phyloP scores from a whole-genome alignment of 306 rosid species.

The Rosa lucieae region DNA sequence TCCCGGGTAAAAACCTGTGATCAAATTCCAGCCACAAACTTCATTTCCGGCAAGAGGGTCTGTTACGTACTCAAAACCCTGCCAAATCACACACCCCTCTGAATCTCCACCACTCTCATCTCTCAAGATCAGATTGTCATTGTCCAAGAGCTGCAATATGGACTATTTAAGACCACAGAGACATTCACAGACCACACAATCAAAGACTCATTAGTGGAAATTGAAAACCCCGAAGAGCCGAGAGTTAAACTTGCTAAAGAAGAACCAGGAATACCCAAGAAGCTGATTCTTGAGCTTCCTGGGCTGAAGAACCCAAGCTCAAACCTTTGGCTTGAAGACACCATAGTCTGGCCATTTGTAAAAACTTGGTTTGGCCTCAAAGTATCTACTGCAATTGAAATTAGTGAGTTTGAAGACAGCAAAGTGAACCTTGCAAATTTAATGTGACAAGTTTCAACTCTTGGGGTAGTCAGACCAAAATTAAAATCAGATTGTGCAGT shows the following conservation, averaged over 20 bases:
- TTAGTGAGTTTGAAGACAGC: constrained; percentile 11
- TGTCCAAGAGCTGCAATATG: constrained; percentile 14
- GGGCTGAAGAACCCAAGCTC: constrained; percentile 29
- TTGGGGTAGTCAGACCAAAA: neutral
- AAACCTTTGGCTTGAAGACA: constrained; percentile 21
- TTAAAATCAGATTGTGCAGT: neutral
- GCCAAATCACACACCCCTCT: constrained; percentile 14
- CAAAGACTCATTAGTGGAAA: neutral
- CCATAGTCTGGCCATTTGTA: constrained; percentile 28
- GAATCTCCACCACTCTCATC: neutral
- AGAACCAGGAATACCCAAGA: constrained; percentile 19
- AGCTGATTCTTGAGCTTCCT: constrained; percentile 12
- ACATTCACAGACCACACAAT: constrained; percentile 10
- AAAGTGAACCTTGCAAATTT: neutral
- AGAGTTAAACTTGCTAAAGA: neutral
- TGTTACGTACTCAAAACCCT: constrained; percentile 25
- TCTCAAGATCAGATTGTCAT: constrained; percentile 21
- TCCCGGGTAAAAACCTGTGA: neutral
- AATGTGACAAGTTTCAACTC: neutral
- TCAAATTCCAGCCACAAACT: constrained; percentile 32
- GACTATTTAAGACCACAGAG: neutral
- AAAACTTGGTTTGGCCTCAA: constrained; percentile 19
- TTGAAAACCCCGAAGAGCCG: constrained; percentile 12
- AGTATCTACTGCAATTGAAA: constrained; percentile 25
- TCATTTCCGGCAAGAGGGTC: constrained; percentile 25